Percentiles rank a stretch among this genome's conserved stretches.
phyloP scores from a whole-genome alignment of 768 basidiomycete genomes.

The Fistulinella prunicolor region DNA sequence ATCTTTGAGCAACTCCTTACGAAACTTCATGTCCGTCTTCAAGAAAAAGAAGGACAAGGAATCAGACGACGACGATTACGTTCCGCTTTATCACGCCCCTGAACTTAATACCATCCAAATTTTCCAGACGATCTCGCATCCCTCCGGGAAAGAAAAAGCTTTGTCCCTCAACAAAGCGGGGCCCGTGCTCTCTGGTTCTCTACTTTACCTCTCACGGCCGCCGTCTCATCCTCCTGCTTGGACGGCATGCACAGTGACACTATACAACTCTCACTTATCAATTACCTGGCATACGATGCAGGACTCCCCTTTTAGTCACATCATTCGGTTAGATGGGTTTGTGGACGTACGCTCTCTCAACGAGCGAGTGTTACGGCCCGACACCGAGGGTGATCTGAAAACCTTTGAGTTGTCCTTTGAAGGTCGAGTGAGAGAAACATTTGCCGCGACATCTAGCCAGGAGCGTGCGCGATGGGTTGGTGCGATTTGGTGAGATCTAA shows the following conservation, averaged over 20 bases:
- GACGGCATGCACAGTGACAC: constrained; percentile 43
- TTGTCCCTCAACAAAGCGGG: not conserved
- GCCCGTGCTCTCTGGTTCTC: constrained; percentile 20
- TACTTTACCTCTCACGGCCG: constrained; percentile 48
- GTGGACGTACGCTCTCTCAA: constrained; percentile 63
- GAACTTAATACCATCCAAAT: constrained; percentile 5
- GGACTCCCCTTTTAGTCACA: constrained; percentile 41
- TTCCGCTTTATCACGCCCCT: constrained; percentile 3
- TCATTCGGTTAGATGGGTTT: constrained; percentile 51
- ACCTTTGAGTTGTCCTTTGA: constrained; percentile 67
- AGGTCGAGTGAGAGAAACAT: constrained; percentile 50
- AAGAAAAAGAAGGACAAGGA: constrained; percentile 43
- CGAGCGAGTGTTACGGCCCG: constrained; percentile 45
- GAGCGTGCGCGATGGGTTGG: constrained; percentile 75
- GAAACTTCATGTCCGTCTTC: constrained; percentile 60
- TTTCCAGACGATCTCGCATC: constrained; percentile 1
- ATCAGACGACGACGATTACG: constrained; percentile 23
- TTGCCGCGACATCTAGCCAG: constrained; percentile 57
- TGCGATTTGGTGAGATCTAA: constrained; percentile 57
- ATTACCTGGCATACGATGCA: constrained; percentile 45
- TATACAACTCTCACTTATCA: constrained; percentile 42
- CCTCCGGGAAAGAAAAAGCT: not conserved
- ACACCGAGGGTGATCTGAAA: constrained; percentile 42
- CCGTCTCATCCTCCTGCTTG: constrained; percentile 41
- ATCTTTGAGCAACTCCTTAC: constrained; percentile 61